Evolutionary conservation across 2,329 filamentous ascomycete genomes (phyloP), one percentile per base, ranked within the genome.

Genomic region (Colletotrichum euphorbiae): DNA sequence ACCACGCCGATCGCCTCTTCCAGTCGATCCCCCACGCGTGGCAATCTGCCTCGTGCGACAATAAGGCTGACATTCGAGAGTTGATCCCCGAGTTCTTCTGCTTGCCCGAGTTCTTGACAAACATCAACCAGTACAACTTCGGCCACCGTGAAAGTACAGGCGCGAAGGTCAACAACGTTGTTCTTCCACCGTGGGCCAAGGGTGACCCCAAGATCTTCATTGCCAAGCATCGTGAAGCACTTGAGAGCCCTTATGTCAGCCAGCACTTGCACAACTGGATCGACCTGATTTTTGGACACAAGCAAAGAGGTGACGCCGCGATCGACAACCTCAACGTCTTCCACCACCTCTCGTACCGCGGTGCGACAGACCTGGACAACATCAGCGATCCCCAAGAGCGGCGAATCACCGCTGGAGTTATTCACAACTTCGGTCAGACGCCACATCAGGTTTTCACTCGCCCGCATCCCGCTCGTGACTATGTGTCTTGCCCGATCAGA

Each of bases 391-490:
- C 93, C 0, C 89, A 95, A 63, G 94, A 98, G 78, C 87, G 94
- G 48, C 84, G 94, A 6, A 93, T 95, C 5, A 95, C 94, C 0
- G 98, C 97, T 61, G 93, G 93, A 38, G 97, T 98, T 72, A 98
- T 99, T 73, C 95, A 99, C 79, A 98, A 98, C 74, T 99, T 99
- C 78, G 96, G 96, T 0, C 96, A 99, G 78, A 99, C 97, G 1
- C 96, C 97, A 2, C 92, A 97, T 73, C 97, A 99, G 77, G 91
- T 98, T 15, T 99, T 98, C 77, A 87, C 89, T 50, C 91, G 91
- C 67, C 85, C 91, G 12, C 96, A 99, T 78, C 90, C 92, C 3
- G 81, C 87, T n/a, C 88, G 91, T 13, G 94, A 97, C 71, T 87
- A 92, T 63, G 80, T 86, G 4, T 83, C 87, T 21, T 87, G 89